Conservation (phyloP, 371 early-diverging fungal genomes). For the Chytridiales sp. region DNA sequence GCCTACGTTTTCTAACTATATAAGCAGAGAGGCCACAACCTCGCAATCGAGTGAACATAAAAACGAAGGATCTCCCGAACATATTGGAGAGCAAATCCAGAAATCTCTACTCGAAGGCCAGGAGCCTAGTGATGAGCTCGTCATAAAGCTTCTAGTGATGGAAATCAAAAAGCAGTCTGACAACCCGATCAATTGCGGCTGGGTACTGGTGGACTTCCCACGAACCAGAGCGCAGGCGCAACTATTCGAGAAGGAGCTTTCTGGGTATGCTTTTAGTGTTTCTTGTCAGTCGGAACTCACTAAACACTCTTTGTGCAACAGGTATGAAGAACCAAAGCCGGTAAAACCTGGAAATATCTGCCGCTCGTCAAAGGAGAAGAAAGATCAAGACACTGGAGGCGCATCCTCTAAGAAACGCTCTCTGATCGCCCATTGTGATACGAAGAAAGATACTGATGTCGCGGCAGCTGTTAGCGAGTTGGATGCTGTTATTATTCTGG, state of each 20-base stretch:
- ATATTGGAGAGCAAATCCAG: conserved; percentile 44
- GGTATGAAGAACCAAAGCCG: conserved; percentile 60
- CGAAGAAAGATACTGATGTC: conserved; percentile 18
- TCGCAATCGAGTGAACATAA: not conserved
- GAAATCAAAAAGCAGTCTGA: conserved; percentile 32
- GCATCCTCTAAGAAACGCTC: conserved; percentile 18
- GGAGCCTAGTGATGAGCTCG: conserved; percentile 40
- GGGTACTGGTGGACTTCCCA: conserved; percentile 55
- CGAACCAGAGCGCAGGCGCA: conserved; percentile 48
- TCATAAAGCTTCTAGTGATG: conserved; percentile 45
- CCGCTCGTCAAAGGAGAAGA: conserved; percentile 39
- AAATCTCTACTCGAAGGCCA: conserved; percentile 42
- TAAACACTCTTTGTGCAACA: conserved; percentile 18
- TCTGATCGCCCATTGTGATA: conserved; percentile 40
- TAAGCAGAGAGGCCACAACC: not conserved
- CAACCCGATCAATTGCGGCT: conserved; percentile 31
- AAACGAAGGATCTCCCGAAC: conserved; percentile 15
- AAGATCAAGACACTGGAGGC: not conserved
- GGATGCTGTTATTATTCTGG: conserved; percentile 48
- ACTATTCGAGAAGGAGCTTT: conserved; percentile 52
- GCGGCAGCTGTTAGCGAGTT: conserved; percentile 37
- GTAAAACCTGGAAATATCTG: conserved; percentile 54
- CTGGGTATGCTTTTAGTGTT: conserved; percentile 40
- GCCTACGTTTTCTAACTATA: not conserved
- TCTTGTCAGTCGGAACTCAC: not conserved